Percentiles rank a stretch among this genome's conserved stretches.
Evolutionary conservation across 2,329 filamentous ascomycete species (phyloP).

Genomic region (Fusarium oxysporum): DNA sequence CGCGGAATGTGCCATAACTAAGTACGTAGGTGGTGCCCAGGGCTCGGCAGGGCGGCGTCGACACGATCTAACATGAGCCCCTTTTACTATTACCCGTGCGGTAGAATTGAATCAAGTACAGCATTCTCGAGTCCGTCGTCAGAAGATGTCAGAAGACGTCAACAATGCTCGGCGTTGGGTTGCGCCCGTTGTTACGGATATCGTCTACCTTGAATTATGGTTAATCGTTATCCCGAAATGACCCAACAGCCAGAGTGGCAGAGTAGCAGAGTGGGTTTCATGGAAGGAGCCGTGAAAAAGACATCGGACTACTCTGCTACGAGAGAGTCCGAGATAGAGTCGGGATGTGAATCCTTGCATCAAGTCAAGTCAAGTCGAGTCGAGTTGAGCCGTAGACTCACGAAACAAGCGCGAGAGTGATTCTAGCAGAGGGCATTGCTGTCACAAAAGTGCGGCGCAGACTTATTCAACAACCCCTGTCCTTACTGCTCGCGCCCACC

Average conservation of each 20-base stretch:
- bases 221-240: not conserved
- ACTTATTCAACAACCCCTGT: constrained; percentile 12
- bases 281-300: not conserved
- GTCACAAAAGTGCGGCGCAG: constrained; percentile 9
- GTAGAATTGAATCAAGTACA: not conserved
- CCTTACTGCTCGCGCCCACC: not conserved
- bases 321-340: constrained; percentile 5
- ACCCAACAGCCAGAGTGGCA: not conserved
- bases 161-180: not conserved
- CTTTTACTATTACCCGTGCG: not conserved
- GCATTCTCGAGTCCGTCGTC: not conserved
- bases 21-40: not conserved
- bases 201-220: not conserved
- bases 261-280: not conserved
- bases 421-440: not conserved
- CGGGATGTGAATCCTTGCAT: constrained; percentile 14
- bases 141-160: not conserved
- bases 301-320: not conserved
- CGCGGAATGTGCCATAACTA: constrained; percentile 7
- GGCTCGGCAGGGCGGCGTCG: constrained; percentile 9
- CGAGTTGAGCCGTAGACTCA: not conserved
- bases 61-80: not conserved
- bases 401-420: constrained; percentile 34
- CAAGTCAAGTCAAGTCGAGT: not conserved
- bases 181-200: not conserved